These are phyloP conservation scores for Pichia sp. DNA, from an alignment of 1,139 yeast species.

Conservation along the genomic window DNA sequence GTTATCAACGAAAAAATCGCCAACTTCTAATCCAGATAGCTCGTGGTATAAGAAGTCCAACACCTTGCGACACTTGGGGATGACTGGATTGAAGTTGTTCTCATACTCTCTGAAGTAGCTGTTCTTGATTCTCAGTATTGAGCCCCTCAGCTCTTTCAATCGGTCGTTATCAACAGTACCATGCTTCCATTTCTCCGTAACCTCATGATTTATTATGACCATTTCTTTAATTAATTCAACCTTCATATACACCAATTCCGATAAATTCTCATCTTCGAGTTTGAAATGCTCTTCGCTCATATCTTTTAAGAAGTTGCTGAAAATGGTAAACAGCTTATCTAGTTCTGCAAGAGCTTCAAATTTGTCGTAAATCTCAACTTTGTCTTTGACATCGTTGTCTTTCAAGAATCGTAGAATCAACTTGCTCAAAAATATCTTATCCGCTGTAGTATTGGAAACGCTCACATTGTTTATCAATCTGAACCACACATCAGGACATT, in stretches of 20 bases:
- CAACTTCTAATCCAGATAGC: conserved; percentile 6
- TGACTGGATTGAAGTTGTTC: conserved; percentile 3
- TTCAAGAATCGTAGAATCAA: conserved; percentile 18
- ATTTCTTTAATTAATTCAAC: conserved; percentile 10
- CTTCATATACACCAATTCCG: conserved; percentile 7
- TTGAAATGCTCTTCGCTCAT: neutral
- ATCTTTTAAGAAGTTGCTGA: conserved; percentile 1
- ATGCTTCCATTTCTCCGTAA: conserved; percentile 4
- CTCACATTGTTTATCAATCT: conserved; percentile 20
- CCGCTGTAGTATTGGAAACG: conserved; percentile 4
- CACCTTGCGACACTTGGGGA: conserved; percentile 14
- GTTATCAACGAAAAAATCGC: conserved; percentile 11
- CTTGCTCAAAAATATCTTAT: conserved; percentile 15
- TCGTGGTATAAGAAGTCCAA: conserved; percentile 16
- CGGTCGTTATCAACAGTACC: neutral
- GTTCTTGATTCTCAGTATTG: conserved; percentile 8
- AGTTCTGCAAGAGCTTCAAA: conserved; percentile 2
- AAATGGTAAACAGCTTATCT: neutral
- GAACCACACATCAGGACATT: conserved; percentile 16
- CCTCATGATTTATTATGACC: conserved; percentile 4
- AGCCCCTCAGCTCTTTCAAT: neutral
- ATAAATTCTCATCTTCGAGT: neutral
- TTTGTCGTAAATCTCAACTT: conserved; percentile 5
- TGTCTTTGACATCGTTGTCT: conserved; percentile 17
- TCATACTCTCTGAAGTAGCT: conserved; percentile 12